A percentile compares a stretch with the other conserved stretches of the same genome.
These are phyloP conservation scores for Cystobasidium tubakii DNA, from an alignment of 768 basidiomycete species.

Conservation along the genomic window DNA sequence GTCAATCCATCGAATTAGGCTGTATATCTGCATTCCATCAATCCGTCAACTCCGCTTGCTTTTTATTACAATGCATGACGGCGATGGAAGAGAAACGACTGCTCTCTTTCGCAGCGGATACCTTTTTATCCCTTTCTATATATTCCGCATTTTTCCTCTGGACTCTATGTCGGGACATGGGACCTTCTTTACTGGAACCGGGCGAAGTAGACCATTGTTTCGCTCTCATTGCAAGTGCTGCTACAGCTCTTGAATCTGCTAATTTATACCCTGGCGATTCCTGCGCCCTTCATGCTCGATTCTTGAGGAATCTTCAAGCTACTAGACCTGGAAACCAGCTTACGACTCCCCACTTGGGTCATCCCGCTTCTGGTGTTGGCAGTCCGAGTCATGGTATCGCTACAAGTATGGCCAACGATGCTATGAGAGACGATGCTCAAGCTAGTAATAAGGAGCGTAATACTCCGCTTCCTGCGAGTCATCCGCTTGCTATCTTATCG, in stretches of 20 bases:
- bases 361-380: not conserved
- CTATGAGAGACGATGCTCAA: not conserved
- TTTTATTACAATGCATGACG: constrained; percentile 20
- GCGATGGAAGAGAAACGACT: constrained; percentile 26
- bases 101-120: constrained; percentile 32
- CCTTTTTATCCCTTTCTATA: constrained; percentile 19
- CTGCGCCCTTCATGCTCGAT: constrained; percentile 23
- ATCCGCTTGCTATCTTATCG: not conserved
- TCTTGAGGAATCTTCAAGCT: constrained; percentile 23
- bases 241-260: constrained; percentile 26
- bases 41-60: constrained; percentile 32
- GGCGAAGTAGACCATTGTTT: constrained; percentile 34
- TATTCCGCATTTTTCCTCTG: constrained; percentile 37
- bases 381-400: constrained; percentile 6
- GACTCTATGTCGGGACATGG: constrained; percentile 29
- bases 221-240: constrained; percentile 11
- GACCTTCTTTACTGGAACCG: constrained; percentile 11
- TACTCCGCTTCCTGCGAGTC: not conserved
- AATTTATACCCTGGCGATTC: constrained; percentile 34
- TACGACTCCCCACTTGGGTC: not conserved
- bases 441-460: not conserved
- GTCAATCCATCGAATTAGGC: constrained; percentile 12
- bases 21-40: constrained; percentile 32
- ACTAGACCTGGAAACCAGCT: constrained; percentile 2
- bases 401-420: constrained; percentile 4